These are phyloP conservation scores for Pythium plurisporium DNA, from an alignment of 352 stramenopile species.

Conservation along the genomic window DNA sequence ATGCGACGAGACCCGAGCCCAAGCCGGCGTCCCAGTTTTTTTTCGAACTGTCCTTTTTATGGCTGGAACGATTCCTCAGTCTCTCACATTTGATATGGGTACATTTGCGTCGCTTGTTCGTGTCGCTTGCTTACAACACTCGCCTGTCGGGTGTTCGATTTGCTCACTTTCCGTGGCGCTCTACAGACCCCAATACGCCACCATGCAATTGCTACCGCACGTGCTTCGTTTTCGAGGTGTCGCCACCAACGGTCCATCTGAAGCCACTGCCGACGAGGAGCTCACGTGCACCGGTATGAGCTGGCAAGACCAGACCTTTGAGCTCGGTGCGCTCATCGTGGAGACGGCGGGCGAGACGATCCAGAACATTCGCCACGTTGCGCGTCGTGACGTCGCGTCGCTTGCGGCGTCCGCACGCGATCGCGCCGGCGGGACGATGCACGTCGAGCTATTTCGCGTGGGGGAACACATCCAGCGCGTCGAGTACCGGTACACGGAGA, in stretches of 20 bases:
- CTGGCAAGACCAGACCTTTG: slow-evolving; percentile 16
- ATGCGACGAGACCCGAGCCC: no score
- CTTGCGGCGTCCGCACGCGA: not conserved
- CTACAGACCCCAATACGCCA: no score
- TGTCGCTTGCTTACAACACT: no score
- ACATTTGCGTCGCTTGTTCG: no score
- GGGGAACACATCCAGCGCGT: slow-evolving; percentile 4
- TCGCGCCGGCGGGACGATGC: slow-evolving; percentile 2
- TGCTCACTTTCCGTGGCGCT: no score
- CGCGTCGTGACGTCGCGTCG: slow-evolving; percentile 8
- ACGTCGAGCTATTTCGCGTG: not conserved
- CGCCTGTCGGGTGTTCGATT: no score
- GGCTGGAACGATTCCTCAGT: not conserved
- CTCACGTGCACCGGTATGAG: not conserved
- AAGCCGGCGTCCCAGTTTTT: no score
- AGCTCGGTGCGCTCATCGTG: slow-evolving; percentile 12
- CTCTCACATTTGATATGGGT: no score
- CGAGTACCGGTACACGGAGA: slow-evolving; percentile 1
- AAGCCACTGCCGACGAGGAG: not conserved
- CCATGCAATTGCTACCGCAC: not conserved
- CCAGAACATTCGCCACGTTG: slow-evolving; percentile 7
- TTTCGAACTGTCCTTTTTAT: not conserved
- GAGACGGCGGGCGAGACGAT: not conserved
- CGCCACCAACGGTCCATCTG: not conserved
- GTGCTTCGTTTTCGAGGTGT: not conserved